Percentiles rank a stretch among this genome's conserved stretches.
Evolutionary conservation across 768 basidiomycete species (phyloP).

Genomic region (Neoboletus subvelutipes): DNA sequence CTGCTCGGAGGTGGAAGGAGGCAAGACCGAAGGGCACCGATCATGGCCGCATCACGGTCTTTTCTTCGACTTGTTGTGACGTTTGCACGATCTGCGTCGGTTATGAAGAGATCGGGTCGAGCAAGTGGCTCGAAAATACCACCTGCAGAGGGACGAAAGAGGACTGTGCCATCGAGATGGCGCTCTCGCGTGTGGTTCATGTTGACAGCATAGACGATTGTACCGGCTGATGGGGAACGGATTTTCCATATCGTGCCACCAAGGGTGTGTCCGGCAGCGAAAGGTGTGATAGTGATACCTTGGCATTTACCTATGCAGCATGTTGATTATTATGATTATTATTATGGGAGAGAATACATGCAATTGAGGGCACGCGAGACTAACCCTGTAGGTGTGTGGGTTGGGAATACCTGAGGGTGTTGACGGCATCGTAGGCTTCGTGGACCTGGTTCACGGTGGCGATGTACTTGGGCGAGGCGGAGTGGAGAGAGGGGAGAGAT

Average conservation of each 20-base stretch:
- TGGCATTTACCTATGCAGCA: conserved; percentile 73
- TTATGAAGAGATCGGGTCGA: conserved; percentile 90
- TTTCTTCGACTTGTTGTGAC: conserved; percentile 85
- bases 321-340: conserved; percentile 1
- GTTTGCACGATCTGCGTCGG: conserved; percentile 82
- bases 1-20: neutral
- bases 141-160: conserved; percentile 71
- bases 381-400: conserved; percentile 92
- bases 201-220: conserved; percentile 91
- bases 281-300: conserved; percentile 91
- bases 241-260: conserved; percentile 99
- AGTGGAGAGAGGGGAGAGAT: conserved; percentile 9
- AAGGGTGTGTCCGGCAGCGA: conserved; percentile 91
- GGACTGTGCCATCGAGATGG: conserved; percentile 91
- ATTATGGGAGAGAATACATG: conserved; percentile 2
- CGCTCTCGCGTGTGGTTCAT: conserved; percentile 96
- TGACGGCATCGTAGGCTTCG: conserved; percentile 90
- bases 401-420: conserved; percentile 91
- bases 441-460: conserved; percentile 83
- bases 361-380: conserved; percentile 16
- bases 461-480: conserved; percentile 50
- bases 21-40: conserved; percentile 51
- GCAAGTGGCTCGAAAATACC: conserved; percentile 84
- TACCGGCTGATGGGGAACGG: conserved; percentile 94
- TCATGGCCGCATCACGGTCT: conserved; percentile 85